Evolutionary conservation across 2,329 filamentous ascomycete species (phyloP), one percentile per base, ranked within the genome.

Genomic region (Xylariaceae sp.): DNA sequence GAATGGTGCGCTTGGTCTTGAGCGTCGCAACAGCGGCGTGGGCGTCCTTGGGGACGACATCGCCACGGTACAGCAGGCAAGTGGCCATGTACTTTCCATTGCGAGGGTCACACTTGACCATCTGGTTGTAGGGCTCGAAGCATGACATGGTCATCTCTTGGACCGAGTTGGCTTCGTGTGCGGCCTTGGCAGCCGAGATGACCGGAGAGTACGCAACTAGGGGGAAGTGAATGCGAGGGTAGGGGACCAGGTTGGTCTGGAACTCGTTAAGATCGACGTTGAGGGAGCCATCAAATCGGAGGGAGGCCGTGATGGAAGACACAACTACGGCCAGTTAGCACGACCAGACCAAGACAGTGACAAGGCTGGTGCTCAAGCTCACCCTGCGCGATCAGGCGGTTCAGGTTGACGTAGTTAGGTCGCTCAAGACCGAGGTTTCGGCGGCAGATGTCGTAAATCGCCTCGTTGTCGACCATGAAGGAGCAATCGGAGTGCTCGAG

Each of bases 1-100:
- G 89, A 61, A 98, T 94, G 54, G 92, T 94, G 57, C 87, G 84
- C 84, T 95, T 96, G 65, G 92, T 94, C 86, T 96, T 98, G 61
- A 96, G 83, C 47, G 85, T 88, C 43, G 90, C 89, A 51, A 96
- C 89, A 47, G 92, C 90, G 40, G 70, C 77, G 72, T 95, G 86
- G 49, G 86, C 85, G 57, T 96, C 90, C 70, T 94, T 93, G 67
- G 90, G 86, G 43, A 96, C 92, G 53, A 98, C 90, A 57, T 96
- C 92, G 65, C 90, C 92, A 62, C 90, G 90, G 79, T 98, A 98
- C 63, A 98, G 72, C 68, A 98, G 68, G 67, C 89, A 95, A 55
- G 89, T 95, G 47, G 90, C 90, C 90, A 98, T 98, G 79, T 98
- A 98, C 77, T 98, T 98, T 68, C 90, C 90, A 65, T 93, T 89